phyloP scores from a whole-genome alignment of 2,329 filamentous ascomycete genomes.

The Mollisia scopiformis region DNA sequence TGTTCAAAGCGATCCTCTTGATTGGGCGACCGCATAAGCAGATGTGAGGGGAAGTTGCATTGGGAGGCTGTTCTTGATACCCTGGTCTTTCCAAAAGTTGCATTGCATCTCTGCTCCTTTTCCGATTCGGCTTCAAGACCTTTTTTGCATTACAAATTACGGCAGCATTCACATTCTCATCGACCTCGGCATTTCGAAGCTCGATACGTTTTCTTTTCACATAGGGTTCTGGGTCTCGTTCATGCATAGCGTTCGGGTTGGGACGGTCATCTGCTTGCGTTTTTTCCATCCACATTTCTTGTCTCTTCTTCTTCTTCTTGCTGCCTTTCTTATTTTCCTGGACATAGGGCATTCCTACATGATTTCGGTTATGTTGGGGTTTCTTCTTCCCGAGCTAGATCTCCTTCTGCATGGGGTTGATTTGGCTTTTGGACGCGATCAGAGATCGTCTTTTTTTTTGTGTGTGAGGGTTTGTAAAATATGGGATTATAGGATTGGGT shows the following conservation, averaged over 20 bases:
- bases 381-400: conserved; percentile 7
- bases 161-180: conserved; percentile 21
- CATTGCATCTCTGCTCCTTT: conserved; percentile 17
- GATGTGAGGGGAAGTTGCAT: conserved; percentile 12
- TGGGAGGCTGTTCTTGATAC: conserved; percentile 31
- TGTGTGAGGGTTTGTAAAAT: conserved; percentile 14
- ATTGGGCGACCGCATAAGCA: conserved; percentile 9
- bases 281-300: conserved; percentile 7
- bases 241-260: conserved; percentile 30
- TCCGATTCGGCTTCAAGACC: conserved; percentile 14
- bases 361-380: not conserved
- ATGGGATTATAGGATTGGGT: conserved; percentile 7
- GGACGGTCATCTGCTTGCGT: conserved; percentile 20
- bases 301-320: conserved; percentile 1
- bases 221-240: conserved; percentile 16
- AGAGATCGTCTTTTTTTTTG: not conserved
- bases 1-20: conserved; percentile 16
- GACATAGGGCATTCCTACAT: conserved; percentile 1
- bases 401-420: conserved; percentile 1
- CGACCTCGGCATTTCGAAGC: not conserved
- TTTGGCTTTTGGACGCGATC: not conserved
- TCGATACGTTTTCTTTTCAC: not conserved
- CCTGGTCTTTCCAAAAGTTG: conserved; percentile 24
- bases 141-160: conserved; percentile 24
- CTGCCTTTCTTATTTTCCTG: not conserved